Percentiles rank a stretch among this genome's conserved stretches.
phyloP scores from a whole-genome alignment of 129 eudicot genomes.

The Ambrosia trifida region DNA sequence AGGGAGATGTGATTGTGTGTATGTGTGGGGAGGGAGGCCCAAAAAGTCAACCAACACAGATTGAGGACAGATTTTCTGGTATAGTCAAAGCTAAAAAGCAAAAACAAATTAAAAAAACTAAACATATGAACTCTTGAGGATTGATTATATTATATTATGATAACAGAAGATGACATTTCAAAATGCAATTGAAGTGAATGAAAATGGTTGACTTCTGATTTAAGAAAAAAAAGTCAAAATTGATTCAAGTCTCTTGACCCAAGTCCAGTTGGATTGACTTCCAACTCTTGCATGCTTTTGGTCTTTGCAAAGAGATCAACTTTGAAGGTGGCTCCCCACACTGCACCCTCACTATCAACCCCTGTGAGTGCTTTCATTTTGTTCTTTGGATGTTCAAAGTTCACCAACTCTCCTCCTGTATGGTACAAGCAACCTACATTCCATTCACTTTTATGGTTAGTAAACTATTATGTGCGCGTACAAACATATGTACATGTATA shows the following conservation, averaged over 20 bases:
- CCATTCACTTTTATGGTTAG: conserved; percentile 6
- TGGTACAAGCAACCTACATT: conserved; percentile 84
- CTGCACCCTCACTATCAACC: conserved; percentile 59
- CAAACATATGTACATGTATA: no score
- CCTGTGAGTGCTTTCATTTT: conserved; percentile 92
- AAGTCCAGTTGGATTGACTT: conserved; percentile 89
- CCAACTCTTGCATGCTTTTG: conserved; percentile 89
- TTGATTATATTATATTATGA: not conserved
- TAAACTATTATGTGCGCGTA: not conserved
- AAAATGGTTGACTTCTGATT: not conserved
- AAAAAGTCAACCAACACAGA: not conserved
- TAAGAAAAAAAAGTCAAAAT: conserved; percentile 13
- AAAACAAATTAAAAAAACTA: not conserved
- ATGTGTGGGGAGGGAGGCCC: no score
- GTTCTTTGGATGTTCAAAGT: conserved; percentile 81
- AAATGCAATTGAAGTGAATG: conserved; percentile 7
- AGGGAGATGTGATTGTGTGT: no score
- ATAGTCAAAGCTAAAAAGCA: no score
- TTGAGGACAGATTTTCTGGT: not conserved
- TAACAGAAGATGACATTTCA: not conserved
- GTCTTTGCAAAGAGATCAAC: conserved; percentile 54
- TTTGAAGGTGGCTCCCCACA: conserved; percentile 85
- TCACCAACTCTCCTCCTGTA: conserved; percentile 69
- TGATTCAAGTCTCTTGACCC: conserved; percentile 48
- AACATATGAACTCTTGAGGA: not conserved